Base-by-base conservation (phyloP, 164 flowering plant genomes). In the Umbilicus rupestris region DNA sequence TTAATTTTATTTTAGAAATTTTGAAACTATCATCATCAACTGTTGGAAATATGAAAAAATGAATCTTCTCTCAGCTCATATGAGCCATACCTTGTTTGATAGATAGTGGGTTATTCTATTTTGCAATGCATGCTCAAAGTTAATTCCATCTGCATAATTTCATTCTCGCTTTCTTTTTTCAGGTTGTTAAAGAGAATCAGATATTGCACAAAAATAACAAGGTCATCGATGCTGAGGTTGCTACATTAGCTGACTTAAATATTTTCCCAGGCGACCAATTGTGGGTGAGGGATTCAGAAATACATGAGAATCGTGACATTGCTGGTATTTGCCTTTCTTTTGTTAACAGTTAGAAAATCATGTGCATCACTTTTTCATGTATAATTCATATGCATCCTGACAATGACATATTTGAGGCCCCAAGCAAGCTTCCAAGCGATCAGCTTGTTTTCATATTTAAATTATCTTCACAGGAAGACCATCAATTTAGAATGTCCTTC, bases 121-220 rank as follows among this genome's bases (percentile, higher is more conserved):
- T n/a, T n/a, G n/a, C n/a, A n/a, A n/a, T n/a, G n/a, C n/a, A 55
- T 5, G n/a, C 26, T 57, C 3, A 17, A 31, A 49, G 20, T 8
- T 17, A 19, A 47, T 31, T 49, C 15, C 20, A 26, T 31, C 19
- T 35, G 16, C 28, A 39, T 31, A 7, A 47, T 15, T 16, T 67
- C 17, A 5, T 41, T 39, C 28, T 20, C 24, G 50, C 22, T 55
- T 57, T 58, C n/a, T 17, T 20, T 22, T 46, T 15, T 19, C 85
- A 94, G 99, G 87, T 94, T 68, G 90, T 91, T 7, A 94, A 91
- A 76, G 99, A 94, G 79, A 91, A 94, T 69, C 99, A 94, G 78
- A 75, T 86, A 68, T 86, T 94, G 68, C 93, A 83, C 75, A 94
- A 91, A 79, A 95, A 97, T 68, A 47, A 81, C 30, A 78, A 39